Evolutionary conservation across 495 filamentous ascomycete genomes (phyloP), one percentile per base, ranked within the genome.

Genomic region (Hypoxylon subgilvum): DNA sequence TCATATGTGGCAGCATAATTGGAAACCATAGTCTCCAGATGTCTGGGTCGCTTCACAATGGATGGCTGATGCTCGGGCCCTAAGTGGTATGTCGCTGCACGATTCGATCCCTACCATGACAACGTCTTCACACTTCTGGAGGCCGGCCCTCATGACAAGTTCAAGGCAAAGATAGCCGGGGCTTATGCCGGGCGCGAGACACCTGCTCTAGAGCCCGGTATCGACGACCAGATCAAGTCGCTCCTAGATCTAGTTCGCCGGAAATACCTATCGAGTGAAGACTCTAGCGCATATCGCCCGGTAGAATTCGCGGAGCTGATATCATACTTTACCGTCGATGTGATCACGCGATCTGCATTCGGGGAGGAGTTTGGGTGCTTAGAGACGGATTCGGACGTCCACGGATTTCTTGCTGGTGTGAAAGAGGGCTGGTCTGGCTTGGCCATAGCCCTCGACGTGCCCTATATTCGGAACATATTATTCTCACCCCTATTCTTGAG

Each of bases 321-420:
- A 57, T 61, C 67, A 38, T 73, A 65, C 46, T 80, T 84, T 64
- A 82, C 84, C 4, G 82, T 87, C 57, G 88, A 90, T 57, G 76
- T 85, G 1, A 84, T 90, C 49, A 81, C 80, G 8, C 81, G 87
- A 57, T 72, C 89, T 27, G 84, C 81, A 6, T 86, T 86, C 63
- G 85, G 85, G 9, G 71, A 78, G 25, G 76, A 85, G 0, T 77
- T 89, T 16, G 86, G 86, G 10, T 88, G 83, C 61, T 71, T 88
- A 2, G 74, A 80, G 34, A 75, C 74, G 45, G 85, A 84, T 21
- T 69, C 73, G 4, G 87, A 90, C 61, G 73, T 82, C 23, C 74
- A 78, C 30, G 76, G 79, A 18, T 74, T 88, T 6, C 79, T 85
- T 35, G 69, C 79, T 36, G 72, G 73, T 1, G 79, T 84, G 58